These are phyloP conservation scores for Mariannaea elegans DNA, from an alignment of 2,329 filamentous ascomycete species.

Conservation along the genomic window DNA sequence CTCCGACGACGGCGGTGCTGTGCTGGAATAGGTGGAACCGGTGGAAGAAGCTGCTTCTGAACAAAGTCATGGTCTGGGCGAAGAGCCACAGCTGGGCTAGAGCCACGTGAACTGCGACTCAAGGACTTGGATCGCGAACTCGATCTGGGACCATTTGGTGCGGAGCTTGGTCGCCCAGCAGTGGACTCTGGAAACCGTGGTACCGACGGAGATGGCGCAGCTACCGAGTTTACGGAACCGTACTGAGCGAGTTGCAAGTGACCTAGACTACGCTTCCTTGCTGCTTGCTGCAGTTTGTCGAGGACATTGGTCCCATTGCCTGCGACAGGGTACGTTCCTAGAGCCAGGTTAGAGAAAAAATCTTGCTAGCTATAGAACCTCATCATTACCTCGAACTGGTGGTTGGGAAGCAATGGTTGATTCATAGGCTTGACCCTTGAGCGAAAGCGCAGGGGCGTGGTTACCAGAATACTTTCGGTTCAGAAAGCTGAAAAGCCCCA, in stretches of 20 bases:
- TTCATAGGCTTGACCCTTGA: constrained; percentile 39
- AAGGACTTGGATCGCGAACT: constrained; percentile 27
- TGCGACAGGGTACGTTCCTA: constrained; percentile 40
- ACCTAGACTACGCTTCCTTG: constrained; percentile 37
- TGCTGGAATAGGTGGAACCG: constrained; percentile 33
- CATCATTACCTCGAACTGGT: constrained; percentile 35
- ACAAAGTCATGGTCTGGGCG: constrained; percentile 24
- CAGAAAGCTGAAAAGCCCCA: constrained; percentile 41
- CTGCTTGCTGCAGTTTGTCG: constrained; percentile 38
- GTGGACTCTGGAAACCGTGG: constrained; percentile 26
- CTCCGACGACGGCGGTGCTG: constrained; percentile 31
- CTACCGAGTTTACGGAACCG: constrained; percentile 1
- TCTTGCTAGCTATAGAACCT: background rate
- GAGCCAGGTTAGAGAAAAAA: constrained; percentile 3
- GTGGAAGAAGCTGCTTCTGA: constrained; percentile 26
- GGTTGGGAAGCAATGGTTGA: constrained; percentile 35
- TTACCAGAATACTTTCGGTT: constrained; percentile 29
- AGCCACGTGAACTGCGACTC: constrained; percentile 30
- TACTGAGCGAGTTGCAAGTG: constrained; percentile 28
- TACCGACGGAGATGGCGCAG: constrained; percentile 30
- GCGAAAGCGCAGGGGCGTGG: background rate
- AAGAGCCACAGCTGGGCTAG: constrained; percentile 29
- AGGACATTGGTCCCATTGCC: constrained; percentile 39
- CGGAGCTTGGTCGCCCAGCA: constrained; percentile 31
- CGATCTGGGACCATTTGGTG: constrained; percentile 22